phyloP scores from a whole-genome alignment of 1,284 basidiomycete species.

The Singerocomus inundabilis region DNA sequence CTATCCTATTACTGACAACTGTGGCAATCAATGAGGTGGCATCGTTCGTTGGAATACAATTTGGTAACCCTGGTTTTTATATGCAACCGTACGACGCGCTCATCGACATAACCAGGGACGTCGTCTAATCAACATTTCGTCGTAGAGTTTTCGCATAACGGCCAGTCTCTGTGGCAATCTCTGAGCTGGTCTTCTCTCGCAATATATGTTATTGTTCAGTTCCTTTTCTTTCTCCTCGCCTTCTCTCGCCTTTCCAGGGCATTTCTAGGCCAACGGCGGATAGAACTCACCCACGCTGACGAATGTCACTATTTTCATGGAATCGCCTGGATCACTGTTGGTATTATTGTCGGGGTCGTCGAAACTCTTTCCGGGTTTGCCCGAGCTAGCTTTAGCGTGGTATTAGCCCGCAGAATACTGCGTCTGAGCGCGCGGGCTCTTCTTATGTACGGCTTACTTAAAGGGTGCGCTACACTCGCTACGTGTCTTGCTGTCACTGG shows the following conservation, averaged over 20 bases:
- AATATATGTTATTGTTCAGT: conserved; percentile 56
- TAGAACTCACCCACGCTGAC: conserved; percentile 45
- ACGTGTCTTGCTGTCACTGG: not conserved
- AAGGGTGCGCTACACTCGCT: conserved; percentile 49
- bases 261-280: conserved; percentile 49
- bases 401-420: conserved; percentile 55
- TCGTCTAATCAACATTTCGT: conserved; percentile 21
- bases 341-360: conserved; percentile 57
- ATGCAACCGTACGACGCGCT: not conserved
- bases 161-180: conserved; percentile 49
- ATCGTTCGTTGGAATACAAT: conserved; percentile 61
- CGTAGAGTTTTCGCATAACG: conserved; percentile 43
- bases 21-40: conserved; percentile 55
- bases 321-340: conserved; percentile 59
- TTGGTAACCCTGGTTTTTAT: conserved; percentile 42
- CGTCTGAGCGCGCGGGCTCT: conserved; percentile 51
- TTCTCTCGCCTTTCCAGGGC: conserved; percentile 56
- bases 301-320: conserved; percentile 56
- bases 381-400: conserved; percentile 47
- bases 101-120: conserved; percentile 14
- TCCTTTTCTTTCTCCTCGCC: conserved; percentile 52
- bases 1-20: conserved; percentile 49
- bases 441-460: conserved; percentile 58
- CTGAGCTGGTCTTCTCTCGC: conserved; percentile 60
- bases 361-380: conserved; percentile 69